Percentiles rank a stretch among this genome's conserved stretches.
Evolutionary conservation across 1,139 yeast species (phyloP).

Genomic region (Kodamaea arcana): DNA sequence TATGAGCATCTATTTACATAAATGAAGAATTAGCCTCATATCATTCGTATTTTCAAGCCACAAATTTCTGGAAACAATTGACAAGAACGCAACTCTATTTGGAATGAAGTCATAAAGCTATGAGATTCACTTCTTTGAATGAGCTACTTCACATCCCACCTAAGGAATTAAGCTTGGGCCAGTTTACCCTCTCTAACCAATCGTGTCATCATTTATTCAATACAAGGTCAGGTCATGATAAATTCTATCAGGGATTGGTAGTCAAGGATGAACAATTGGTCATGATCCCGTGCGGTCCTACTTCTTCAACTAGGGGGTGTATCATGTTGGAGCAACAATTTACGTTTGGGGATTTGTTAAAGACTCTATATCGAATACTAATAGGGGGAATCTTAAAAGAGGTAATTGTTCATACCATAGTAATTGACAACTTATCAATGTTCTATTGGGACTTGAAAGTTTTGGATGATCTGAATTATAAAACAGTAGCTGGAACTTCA

Average conservation of each 20-base stretch:
- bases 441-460: slow-evolving; percentile 32
- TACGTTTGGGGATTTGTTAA: slow-evolving; percentile 3
- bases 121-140: not conserved
- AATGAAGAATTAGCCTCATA: too few relatives aligned
- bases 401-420: slow-evolving; percentile 15
- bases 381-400: slow-evolving; percentile 3
- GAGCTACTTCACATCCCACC: not conserved
- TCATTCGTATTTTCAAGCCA: too few relatives aligned
- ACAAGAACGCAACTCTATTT: too few relatives aligned
- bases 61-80: too few relatives aligned
- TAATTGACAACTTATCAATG: slow-evolving; percentile 26
- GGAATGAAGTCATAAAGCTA: too few relatives aligned
- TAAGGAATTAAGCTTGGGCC: not conserved
- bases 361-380: slow-evolving; percentile 1
- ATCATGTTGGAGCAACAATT: not conserved
- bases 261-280: not conserved
- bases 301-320: not conserved
- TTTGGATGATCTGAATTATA: slow-evolving; percentile 12
- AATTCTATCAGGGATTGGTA: slow-evolving; percentile 3
- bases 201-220: slow-evolving; percentile 10
- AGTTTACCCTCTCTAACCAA: slow-evolving; percentile 1
- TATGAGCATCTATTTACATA: too few relatives aligned
- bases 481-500: slow-evolving; percentile 12
- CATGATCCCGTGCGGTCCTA: slow-evolving; percentile 7
- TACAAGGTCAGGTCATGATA: slow-evolving; percentile 4